Conservation (phyloP, 352 stramenopile species). For the Blastocystis sp. region DNA sequence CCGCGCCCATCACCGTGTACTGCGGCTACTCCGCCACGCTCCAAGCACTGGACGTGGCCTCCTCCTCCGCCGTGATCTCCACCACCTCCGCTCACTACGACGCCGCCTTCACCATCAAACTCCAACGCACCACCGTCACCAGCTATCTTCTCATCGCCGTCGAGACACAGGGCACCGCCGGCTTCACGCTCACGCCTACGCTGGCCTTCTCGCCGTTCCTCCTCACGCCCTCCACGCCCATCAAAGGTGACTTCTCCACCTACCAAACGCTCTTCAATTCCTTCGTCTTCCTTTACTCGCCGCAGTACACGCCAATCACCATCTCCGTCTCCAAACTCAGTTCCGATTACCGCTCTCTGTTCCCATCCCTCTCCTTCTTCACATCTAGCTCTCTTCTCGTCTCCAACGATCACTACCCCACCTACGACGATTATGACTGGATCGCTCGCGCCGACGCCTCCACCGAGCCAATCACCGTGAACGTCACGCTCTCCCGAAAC, state of each 20-base stretch:
- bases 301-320: constrained; percentile 54
- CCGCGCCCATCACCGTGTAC: constrained; percentile 14
- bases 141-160: constrained; percentile 34
- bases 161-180: background rate
- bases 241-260: background rate
- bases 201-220: constrained; percentile 26
- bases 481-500: constrained; percentile 46
- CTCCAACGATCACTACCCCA: constrained; percentile 26
- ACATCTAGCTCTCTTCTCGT: constrained; percentile 19
- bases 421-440: constrained; percentile 28
- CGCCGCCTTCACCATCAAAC: background rate
- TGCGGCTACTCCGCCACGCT: background rate
- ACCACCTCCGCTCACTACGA: background rate
- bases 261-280: background rate
- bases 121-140: background rate
- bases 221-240: constrained; percentile 11
- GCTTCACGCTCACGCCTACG: background rate
- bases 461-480: background rate
- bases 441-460: background rate
- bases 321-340: background rate
- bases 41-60: constrained; percentile 3
- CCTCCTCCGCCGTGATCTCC: background rate
- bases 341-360: background rate
- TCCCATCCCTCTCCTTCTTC: background rate
- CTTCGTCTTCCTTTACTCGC: constrained; percentile 48